Conservation (phyloP, 2,329 filamentous ascomycete genomes). For the Eurotiales sp. region DNA sequence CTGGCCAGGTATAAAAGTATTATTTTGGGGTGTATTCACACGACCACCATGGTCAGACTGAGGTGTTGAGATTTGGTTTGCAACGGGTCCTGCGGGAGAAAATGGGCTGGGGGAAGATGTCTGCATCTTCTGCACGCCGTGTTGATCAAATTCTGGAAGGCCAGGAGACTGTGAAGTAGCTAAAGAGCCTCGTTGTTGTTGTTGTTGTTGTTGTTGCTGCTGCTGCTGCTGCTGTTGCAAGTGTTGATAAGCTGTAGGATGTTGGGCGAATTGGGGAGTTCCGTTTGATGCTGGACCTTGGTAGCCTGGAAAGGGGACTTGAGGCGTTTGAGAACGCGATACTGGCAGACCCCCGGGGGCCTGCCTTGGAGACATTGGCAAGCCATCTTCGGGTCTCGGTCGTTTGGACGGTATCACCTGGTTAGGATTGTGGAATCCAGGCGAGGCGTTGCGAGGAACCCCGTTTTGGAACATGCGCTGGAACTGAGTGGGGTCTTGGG, state of each 20-base stretch:
- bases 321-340: constrained; percentile 89
- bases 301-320: constrained; percentile 68
- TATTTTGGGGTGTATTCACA: constrained; percentile 67
- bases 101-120: constrained; percentile 92
- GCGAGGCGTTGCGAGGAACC: constrained; percentile 76
- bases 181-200: constrained; percentile 66
- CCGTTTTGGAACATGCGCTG: constrained; percentile 79
- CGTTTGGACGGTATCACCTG: constrained; percentile 87
- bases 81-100: constrained; percentile 70
- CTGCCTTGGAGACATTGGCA: constrained; percentile 76
- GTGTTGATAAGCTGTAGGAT: constrained; percentile 73
- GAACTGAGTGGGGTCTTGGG: constrained; percentile 51
- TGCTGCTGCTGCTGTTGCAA: constrained; percentile 56
- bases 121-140: constrained; percentile 74
- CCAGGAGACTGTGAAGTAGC: constrained; percentile 92
- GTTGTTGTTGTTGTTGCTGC: constrained; percentile 66
- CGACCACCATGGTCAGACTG: constrained; percentile 68
- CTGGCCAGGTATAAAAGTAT: constrained; percentile 58
- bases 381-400: constrained; percentile 76
- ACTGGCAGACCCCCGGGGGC: constrained; percentile 69
- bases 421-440: constrained; percentile 73
- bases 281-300: constrained; percentile 62
- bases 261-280: constrained; percentile 56
- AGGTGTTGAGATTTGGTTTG: constrained; percentile 68
- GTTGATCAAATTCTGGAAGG: constrained; percentile 67